phyloP scores from a whole-genome alignment of 2,329 filamentous ascomycete genomes.

The Colletotrichum nymphaeae region DNA sequence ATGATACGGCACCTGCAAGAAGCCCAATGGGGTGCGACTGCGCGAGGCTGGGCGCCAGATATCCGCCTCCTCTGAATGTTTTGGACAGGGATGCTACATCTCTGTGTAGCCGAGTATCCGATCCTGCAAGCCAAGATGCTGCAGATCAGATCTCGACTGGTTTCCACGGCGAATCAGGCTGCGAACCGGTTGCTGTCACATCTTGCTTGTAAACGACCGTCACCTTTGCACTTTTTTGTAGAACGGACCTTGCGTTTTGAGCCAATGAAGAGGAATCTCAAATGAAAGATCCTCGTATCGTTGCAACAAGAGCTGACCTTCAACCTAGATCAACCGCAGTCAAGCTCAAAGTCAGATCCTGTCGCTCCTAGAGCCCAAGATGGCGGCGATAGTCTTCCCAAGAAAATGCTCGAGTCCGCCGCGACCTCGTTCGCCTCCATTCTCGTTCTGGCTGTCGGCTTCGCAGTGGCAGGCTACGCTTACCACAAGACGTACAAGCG shows the following conservation, averaged over 20 bases:
- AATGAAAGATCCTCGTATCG: background rate
- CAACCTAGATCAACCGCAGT: slow-evolving; percentile 10
- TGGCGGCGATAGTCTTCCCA: slow-evolving; percentile 52
- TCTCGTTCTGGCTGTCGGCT: slow-evolving; percentile 74
- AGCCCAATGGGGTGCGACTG: background rate
- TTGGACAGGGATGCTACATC: slow-evolving; percentile 12
- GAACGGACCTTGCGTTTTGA: background rate
- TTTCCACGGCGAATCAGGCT: background rate
- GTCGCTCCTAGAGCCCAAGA: slow-evolving; percentile 1
- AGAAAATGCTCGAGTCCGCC: slow-evolving; percentile 79
- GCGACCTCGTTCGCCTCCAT: slow-evolving; percentile 83
- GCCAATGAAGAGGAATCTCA: background rate
- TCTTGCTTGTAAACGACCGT: background rate
- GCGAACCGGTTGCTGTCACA: background rate
- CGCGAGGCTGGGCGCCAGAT: slow-evolving; percentile 15
- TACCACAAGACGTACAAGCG: slow-evolving; percentile 91
- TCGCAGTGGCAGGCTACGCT: slow-evolving; percentile 75
- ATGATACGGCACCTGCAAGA: background rate
- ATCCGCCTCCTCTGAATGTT: background rate
- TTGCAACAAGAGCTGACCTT: slow-evolving; percentile 6
- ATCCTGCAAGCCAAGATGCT: slow-evolving; percentile 26
- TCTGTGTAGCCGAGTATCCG: background rate
- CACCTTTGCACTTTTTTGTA: background rate
- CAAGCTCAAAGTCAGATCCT: background rate
- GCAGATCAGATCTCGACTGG: background rate